These are phyloP conservation scores for Pythium aquatile DNA, from an alignment of 352 stramenopile genomes.

Conservation along the genomic window DNA sequence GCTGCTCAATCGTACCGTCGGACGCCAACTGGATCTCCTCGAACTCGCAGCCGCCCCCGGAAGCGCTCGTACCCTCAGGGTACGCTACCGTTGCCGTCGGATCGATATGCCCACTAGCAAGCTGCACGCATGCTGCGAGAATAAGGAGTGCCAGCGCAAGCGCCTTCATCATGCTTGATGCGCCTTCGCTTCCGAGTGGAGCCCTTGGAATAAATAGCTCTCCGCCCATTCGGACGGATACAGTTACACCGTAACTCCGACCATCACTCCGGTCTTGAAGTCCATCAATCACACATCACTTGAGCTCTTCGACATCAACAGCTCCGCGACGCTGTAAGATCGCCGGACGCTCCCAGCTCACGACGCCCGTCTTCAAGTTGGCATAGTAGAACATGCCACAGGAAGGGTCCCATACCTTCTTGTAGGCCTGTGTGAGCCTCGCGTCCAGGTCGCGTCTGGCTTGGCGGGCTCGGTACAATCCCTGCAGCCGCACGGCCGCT, in stretches of 20 bases:
- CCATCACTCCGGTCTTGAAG: conserved; percentile 1
- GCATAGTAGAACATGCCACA: conserved; percentile 70
- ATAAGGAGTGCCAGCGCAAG: neutral
- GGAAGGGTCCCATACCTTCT: conserved; percentile 47
- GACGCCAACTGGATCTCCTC: conserved; percentile 74
- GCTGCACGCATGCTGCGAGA: neutral
- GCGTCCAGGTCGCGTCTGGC: conserved; percentile 41
- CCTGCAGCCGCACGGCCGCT: conserved; percentile 49
- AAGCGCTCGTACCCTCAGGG: neutral
- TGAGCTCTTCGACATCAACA: conserved; percentile 29
- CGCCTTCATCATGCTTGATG: neutral
- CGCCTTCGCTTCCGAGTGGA: neutral
- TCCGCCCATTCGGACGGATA: neutral
- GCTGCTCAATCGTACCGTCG: conserved; percentile 58
- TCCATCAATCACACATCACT: neutral
- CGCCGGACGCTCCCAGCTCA: conserved; percentile 60
- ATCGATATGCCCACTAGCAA: neutral
- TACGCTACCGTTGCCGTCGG: neutral
- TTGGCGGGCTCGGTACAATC: conserved; percentile 50
- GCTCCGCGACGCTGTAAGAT: conserved; percentile 19
- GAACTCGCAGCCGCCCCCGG: conserved; percentile 34
- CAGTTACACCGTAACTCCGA: conserved; percentile 3
- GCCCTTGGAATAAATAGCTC: neutral
- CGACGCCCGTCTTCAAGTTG: conserved; percentile 56
- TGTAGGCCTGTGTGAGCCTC: conserved; percentile 47